Conservation (phyloP, 192 early-diverging fungal species). For the Coemansia sp. region DNA sequence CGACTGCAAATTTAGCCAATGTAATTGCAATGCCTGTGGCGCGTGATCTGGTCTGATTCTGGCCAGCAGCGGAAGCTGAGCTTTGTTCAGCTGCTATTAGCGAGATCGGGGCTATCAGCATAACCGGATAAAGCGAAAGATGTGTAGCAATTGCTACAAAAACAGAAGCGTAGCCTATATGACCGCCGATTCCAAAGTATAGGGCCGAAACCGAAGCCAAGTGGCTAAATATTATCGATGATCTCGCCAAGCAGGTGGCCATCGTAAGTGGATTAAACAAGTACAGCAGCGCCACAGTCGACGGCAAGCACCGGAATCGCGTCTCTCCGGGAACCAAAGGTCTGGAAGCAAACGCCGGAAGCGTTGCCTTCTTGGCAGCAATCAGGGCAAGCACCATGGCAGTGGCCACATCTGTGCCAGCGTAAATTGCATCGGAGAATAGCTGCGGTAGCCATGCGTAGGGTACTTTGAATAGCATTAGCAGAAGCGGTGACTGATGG, state of each 20-base stretch:
- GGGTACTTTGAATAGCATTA: constrained; percentile 68
- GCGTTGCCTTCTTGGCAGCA: constrained; percentile 41
- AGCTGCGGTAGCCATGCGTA: constrained; percentile 50
- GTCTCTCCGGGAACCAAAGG: constrained; percentile 47
- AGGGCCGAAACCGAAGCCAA: constrained; percentile 72
- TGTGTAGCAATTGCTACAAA: constrained; percentile 79
- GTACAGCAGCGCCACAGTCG: constrained; percentile 49
- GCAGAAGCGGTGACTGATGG: constrained; percentile 85
- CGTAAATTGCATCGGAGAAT: constrained; percentile 57
- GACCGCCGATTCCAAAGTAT: constrained; percentile 62
- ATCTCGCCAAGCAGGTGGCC: constrained; percentile 67
- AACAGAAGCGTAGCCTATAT: constrained; percentile 55
- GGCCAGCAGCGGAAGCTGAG: neutral
- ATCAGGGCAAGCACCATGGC: constrained; percentile 63
- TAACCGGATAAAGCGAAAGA: constrained; percentile 81
- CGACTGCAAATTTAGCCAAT: constrained; percentile 16
- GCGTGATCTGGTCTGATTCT: neutral
- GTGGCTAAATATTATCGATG: constrained; percentile 74
- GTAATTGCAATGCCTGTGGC: constrained; percentile 6
- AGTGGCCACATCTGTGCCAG: constrained; percentile 61
- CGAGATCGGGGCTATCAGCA: constrained; percentile 62
- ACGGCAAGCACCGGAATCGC: constrained; percentile 32
- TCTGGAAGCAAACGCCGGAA: neutral
- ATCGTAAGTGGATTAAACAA: constrained; percentile 86
- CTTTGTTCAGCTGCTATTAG: constrained; percentile 12